Conservation (phyloP, 2,329 filamentous ascomycete species). For the Ustulina deusta region DNA sequence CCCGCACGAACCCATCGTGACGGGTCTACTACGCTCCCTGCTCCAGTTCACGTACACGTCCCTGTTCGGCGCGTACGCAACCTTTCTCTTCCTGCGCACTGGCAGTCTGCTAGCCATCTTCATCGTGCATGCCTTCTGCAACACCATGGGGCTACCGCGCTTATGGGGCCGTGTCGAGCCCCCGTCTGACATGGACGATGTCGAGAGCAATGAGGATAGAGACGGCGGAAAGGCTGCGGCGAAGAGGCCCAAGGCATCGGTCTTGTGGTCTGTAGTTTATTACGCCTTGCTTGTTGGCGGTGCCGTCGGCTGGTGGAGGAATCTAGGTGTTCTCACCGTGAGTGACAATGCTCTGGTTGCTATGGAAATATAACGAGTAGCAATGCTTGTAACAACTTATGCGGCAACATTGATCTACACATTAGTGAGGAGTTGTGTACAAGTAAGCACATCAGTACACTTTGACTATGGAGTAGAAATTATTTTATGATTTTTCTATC, state of each 20-base stretch:
- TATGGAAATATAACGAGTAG: conserved; percentile 44
- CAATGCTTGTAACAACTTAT: not conserved
- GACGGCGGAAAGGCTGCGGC: conserved; percentile 39
- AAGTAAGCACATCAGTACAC: conserved; percentile 2
- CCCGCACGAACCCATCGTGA: conserved; percentile 72
- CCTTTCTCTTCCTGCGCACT: conserved; percentile 87
- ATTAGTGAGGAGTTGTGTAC: not conserved
- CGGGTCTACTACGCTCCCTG: conserved; percentile 76
- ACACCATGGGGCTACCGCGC: conserved; percentile 88
- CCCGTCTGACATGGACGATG: conserved; percentile 42
- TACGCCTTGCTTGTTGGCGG: conserved; percentile 82
- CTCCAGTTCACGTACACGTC: conserved; percentile 93
- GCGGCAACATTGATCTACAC: not conserved
- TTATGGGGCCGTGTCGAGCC: conserved; percentile 82
- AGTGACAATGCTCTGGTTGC: conserved; percentile 63
- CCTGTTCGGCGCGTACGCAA: conserved; percentile 92
- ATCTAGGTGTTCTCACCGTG: conserved; percentile 79
- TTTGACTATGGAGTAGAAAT: conserved; percentile 17
- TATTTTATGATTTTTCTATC: not conserved
- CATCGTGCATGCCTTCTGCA: conserved; percentile 88
- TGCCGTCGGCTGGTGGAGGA: conserved; percentile 75
- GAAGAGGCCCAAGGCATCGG: conserved; percentile 51
- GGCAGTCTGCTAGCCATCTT: conserved; percentile 83
- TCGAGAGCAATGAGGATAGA: conserved; percentile 38
- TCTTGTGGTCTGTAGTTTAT: conserved; percentile 80